These are phyloP conservation scores for Talaromyces wortmannii DNA, from an alignment of 495 filamentous ascomycete genomes.

Conservation along the genomic window DNA sequence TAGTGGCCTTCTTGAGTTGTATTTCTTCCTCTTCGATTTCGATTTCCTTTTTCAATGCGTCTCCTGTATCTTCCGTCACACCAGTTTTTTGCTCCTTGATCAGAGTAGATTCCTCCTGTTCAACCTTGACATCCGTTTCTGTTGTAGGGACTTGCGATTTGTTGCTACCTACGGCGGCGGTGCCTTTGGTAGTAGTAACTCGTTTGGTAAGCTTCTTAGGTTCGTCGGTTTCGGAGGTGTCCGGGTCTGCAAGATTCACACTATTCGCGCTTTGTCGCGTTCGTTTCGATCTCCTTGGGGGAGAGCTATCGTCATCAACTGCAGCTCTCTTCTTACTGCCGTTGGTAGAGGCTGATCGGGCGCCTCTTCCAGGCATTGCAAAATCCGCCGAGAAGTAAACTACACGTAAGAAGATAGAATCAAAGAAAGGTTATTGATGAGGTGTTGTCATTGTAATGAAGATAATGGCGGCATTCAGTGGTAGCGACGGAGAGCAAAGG, in stretches of 20 bases:
- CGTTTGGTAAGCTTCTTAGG: background rate
- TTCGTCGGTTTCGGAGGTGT: background rate
- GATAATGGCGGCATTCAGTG: too few relatives aligned
- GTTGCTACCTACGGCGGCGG: background rate
- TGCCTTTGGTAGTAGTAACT: background rate
- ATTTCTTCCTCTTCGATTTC: slow-evolving; percentile 1
- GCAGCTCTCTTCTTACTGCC: slow-evolving; percentile 11
- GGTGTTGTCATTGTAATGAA: too few relatives aligned
- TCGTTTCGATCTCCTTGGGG: slow-evolving; percentile 31
- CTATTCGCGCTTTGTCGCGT: slow-evolving; percentile 18
- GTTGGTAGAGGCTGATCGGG: background rate
- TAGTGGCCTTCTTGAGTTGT: background rate
- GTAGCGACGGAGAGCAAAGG: too few relatives aligned
- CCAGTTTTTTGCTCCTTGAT: slow-evolving; percentile 4
- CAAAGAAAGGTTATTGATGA: too few relatives aligned
- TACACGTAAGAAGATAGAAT: background rate
- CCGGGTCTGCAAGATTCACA: too few relatives aligned
- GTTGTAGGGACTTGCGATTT: background rate
- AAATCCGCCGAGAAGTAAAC: background rate
- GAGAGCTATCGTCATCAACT: slow-evolving; percentile 19
- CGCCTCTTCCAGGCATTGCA: background rate
- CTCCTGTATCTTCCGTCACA: slow-evolving; percentile 3
- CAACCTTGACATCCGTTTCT: background rate
- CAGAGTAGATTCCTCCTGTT: slow-evolving; percentile 3
- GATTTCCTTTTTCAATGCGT: slow-evolving; percentile 7